A percentile compares a stretch with the other conserved stretches of the same genome.
These are phyloP conservation scores for Naematelia encephala DNA, from an alignment of 768 basidiomycete genomes.

Conservation along the genomic window DNA sequence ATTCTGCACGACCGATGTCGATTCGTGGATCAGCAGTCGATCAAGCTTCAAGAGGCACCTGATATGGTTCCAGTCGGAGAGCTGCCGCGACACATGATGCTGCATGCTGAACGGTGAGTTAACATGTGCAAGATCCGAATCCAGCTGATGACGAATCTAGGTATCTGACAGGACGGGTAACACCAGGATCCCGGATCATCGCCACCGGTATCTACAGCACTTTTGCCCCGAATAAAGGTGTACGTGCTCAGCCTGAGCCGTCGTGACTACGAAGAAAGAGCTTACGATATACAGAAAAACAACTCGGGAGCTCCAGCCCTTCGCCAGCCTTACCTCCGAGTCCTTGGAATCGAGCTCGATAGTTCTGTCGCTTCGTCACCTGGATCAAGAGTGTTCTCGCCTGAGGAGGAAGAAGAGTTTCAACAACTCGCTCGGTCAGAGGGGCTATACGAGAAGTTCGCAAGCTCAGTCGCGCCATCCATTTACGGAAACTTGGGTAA, in stretches of 20 bases:
- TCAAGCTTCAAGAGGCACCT: constrained; percentile 97
- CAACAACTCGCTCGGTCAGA: constrained; percentile 83
- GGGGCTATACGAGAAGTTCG: constrained; percentile 87
- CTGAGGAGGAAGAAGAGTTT: constrained; percentile 97
- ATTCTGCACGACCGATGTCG: constrained; percentile 90
- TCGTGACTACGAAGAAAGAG: not conserved
- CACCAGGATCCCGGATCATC: constrained; percentile 91
- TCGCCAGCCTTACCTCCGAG: constrained; percentile 88
- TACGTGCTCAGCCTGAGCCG: constrained; percentile 8
- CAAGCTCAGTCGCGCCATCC: constrained; percentile 91
- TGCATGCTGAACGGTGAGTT: constrained; percentile 74
- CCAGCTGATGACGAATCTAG: constrained; percentile 26
- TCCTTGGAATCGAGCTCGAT: constrained; percentile 86
- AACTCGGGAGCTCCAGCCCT: constrained; percentile 76
- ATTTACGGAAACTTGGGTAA: constrained; percentile 91
- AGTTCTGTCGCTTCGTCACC: constrained; percentile 69
- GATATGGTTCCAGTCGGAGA: constrained; percentile 99
- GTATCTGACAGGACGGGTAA: constrained; percentile 84
- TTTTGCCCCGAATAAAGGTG: constrained; percentile 75
- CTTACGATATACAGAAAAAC: constrained; percentile 39
- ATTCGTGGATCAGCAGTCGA: constrained; percentile 91
- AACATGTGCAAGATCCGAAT: not conserved
- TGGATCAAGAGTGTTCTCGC: constrained; percentile 72
- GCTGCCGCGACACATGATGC: constrained; percentile 86
- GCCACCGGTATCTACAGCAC: constrained; percentile 97